Evolutionary conservation across 2,329 filamentous ascomycete genomes (phyloP).

Genomic region (Penicillium occitanis): DNA sequence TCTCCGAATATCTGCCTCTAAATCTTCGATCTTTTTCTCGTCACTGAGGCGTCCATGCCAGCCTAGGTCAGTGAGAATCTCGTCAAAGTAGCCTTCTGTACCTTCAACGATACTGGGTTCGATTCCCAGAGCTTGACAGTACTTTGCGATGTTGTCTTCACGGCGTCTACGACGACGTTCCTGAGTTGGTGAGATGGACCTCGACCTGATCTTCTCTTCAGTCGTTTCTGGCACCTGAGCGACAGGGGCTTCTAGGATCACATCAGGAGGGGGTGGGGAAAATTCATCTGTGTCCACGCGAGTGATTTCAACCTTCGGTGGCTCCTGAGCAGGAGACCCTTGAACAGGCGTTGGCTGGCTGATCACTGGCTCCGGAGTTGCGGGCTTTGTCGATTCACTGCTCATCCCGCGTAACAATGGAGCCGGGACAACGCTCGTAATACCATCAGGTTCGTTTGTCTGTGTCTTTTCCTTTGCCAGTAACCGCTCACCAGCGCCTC

Average conservation of each 20-base stretch:
- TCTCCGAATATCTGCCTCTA: slow-evolving; percentile 79
- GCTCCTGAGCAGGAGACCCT: slow-evolving; percentile 24
- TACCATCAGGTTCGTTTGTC: slow-evolving; percentile 78
- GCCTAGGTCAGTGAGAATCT: slow-evolving; percentile 80
- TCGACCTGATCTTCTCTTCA: slow-evolving; percentile 29
- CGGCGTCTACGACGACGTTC: slow-evolving; percentile 61
- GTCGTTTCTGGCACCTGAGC: slow-evolving; percentile 20
- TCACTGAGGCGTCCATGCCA: slow-evolving; percentile 80
- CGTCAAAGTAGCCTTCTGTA: slow-evolving; percentile 75
- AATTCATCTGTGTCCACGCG: slow-evolving; percentile 34
- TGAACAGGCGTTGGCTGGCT: slow-evolving; percentile 24
- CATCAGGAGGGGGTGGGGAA: slow-evolving; percentile 27
- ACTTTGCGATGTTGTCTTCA: slow-evolving; percentile 73
- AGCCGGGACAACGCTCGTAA: slow-evolving; percentile 82
- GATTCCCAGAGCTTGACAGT: slow-evolving; percentile 73
- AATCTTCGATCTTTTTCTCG: slow-evolving; percentile 71
- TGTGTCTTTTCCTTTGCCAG: slow-evolving; percentile 60
- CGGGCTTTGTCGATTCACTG: slow-evolving; percentile 38
- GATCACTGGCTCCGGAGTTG: slow-evolving; percentile 24
- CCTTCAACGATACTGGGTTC: slow-evolving; percentile 74
- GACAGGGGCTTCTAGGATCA: slow-evolving; percentile 23
- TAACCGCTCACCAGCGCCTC: slow-evolving; percentile 79
- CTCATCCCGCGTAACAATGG: slow-evolving; percentile 54
- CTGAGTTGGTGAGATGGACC: slow-evolving; percentile 42
- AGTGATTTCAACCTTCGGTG: slow-evolving; percentile 44